These are phyloP conservation scores for Trichoderma endophyticum DNA, from an alignment of 2,329 filamentous ascomycete genomes.

Conservation along the genomic window DNA sequence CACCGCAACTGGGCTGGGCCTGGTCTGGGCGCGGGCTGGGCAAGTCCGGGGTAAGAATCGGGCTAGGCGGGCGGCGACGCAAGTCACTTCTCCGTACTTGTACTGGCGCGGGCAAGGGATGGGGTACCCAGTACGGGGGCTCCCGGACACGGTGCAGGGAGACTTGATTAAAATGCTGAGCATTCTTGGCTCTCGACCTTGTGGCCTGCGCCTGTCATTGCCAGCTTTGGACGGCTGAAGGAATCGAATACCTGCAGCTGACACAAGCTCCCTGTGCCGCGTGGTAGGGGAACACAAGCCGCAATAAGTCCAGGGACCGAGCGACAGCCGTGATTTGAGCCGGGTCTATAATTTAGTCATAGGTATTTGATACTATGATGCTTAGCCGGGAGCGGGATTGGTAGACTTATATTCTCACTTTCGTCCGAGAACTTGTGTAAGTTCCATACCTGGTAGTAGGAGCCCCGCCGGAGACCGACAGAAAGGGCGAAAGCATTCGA, in stretches of 20 bases:
- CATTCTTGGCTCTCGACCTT: not conserved
- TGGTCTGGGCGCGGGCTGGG: not conserved
- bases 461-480: not conserved
- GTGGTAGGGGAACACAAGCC: not conserved
- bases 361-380: not conserved
- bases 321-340: not conserved
- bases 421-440: not conserved
- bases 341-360: not conserved
- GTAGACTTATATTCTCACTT: not conserved
- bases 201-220: not conserved
- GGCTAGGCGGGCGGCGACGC: not conserved
- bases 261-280: not conserved
- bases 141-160: not conserved
- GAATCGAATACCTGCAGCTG: conserved; percentile 12
- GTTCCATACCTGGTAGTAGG: not conserved
- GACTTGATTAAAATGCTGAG: not conserved
- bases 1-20: not conserved
- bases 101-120: not conserved
- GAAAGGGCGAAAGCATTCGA: not conserved
- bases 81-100: not conserved
- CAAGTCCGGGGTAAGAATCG: not conserved
- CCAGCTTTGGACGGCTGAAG: not conserved
- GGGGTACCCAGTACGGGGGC: not conserved
- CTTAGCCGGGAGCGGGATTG: not conserved
- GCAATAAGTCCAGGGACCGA: not conserved